These are phyloP conservation scores for Letharia columbiana DNA, from an alignment of 495 filamentous ascomycete genomes.

Conservation along the genomic window DNA sequence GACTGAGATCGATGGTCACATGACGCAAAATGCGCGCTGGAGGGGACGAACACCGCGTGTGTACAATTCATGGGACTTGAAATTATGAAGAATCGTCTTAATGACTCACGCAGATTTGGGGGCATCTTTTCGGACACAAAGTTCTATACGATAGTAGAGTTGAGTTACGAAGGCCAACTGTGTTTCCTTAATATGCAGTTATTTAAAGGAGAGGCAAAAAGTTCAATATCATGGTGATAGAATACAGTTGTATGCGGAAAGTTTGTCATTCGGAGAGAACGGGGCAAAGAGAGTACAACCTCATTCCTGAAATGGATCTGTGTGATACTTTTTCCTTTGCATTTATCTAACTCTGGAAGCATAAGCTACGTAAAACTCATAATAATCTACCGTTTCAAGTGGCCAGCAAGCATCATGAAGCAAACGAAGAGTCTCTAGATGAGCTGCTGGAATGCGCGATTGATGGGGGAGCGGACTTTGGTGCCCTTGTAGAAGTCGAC, in stretches of 20 bases:
- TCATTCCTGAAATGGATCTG: background rate
- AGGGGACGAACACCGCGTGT: background rate
- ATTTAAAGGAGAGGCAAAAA: background rate
- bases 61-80: background rate
- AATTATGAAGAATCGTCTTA: background rate
- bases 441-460: constrained; percentile 83
- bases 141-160: background rate
- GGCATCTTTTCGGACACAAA: background rate
- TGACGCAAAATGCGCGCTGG: background rate
- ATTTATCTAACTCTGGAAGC: background rate
- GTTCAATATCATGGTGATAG: background rate
- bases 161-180: background rate
- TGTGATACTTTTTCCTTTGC: background rate
- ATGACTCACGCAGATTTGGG: background rate
- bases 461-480: constrained; percentile 83
- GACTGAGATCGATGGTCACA: background rate
- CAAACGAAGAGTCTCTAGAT: constrained; percentile 43
- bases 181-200: background rate
- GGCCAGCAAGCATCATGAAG: background rate
- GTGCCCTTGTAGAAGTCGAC: constrained; percentile 96
- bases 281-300: background rate
- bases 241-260: background rate
- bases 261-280: background rate
- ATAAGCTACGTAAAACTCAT: background rate
- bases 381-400: constrained; percentile 1